Conservation (phyloP, 345 rosid genomes). For the Syzygium aqueum region DNA sequence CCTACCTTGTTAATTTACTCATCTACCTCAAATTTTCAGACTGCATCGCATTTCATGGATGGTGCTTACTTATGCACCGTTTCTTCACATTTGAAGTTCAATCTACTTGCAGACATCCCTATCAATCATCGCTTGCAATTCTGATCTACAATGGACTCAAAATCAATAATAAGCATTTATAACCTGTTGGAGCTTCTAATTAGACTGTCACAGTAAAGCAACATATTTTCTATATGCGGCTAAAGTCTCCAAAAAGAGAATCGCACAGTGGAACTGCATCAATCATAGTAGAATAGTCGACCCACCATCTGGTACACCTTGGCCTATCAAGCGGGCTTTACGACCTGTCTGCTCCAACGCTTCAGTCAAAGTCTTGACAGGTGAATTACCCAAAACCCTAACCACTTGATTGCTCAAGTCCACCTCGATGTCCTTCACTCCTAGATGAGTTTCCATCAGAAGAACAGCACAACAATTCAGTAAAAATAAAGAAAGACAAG, state of each 20-base stretch:
- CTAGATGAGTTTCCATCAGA: slow-evolving; percentile 19
- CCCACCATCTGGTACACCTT: slow-evolving; percentile 92
- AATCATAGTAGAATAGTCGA: background rate
- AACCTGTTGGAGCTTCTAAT: background rate
- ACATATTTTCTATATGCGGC: background rate
- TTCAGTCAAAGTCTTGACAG: slow-evolving; percentile 66
- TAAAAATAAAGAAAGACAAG: background rate
- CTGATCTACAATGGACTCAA: background rate
- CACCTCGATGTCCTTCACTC: slow-evolving; percentile 78
- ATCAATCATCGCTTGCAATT: background rate
- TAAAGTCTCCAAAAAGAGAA: background rate
- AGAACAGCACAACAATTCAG: slow-evolving; percentile 1
- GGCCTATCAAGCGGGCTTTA: slow-evolving; percentile 82
- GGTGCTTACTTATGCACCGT: background rate
- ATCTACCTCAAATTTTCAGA: background rate
- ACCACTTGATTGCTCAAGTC: slow-evolving; percentile 84
- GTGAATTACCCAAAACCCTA: slow-evolving; percentile 64
- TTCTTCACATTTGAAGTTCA: background rate
- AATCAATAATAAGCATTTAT: background rate
- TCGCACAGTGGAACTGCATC: background rate
- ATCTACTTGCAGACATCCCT: background rate
- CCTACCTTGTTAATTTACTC: background rate
- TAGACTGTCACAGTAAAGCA: background rate
- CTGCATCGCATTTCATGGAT: background rate
- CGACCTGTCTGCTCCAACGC: slow-evolving; percentile 85